phyloP scores from a whole-genome alignment of 768 basidiomycete genomes.

The Sporobolomyces phaffii region DNA sequence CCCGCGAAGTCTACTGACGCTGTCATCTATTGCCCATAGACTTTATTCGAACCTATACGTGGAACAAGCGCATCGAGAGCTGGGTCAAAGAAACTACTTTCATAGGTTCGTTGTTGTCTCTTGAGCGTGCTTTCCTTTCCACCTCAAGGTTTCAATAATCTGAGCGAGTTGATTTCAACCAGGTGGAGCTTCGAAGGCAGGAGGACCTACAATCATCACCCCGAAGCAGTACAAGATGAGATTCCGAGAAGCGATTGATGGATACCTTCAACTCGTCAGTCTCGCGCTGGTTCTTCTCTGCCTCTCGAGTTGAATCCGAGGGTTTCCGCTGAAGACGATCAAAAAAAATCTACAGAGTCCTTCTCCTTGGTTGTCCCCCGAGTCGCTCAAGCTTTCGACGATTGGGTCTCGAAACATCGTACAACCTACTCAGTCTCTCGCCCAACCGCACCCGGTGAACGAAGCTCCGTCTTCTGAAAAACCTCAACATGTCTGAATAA shows the following conservation, averaged over 20 bases:
- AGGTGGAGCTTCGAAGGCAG: conserved; percentile 45
- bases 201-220: conserved; percentile 93
- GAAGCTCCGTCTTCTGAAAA: background rate
- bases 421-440: background rate
- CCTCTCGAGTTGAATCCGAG: no score
- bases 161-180: no score
- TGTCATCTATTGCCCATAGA: conserved; percentile 55
- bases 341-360: conserved; percentile 4
- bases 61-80: conserved; percentile 97
- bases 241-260: conserved; percentile 42
- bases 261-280: conserved; percentile 38
- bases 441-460: background rate
- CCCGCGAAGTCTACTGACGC: no score
- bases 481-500: no score
- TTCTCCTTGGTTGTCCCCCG: conserved; percentile 17
- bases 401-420: background rate
- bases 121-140: background rate
- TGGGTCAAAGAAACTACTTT: conserved; percentile 96
- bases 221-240: conserved; percentile 75
- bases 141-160: no score
- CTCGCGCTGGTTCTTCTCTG: background rate
- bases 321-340: no score
- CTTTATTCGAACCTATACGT: conserved; percentile 90
- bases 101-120: conserved; percentile 49
- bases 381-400: background rate